These are phyloP conservation scores for Fusarium lyarnte DNA, from an alignment of 2,329 filamentous ascomycete genomes.

Conservation along the genomic window DNA sequence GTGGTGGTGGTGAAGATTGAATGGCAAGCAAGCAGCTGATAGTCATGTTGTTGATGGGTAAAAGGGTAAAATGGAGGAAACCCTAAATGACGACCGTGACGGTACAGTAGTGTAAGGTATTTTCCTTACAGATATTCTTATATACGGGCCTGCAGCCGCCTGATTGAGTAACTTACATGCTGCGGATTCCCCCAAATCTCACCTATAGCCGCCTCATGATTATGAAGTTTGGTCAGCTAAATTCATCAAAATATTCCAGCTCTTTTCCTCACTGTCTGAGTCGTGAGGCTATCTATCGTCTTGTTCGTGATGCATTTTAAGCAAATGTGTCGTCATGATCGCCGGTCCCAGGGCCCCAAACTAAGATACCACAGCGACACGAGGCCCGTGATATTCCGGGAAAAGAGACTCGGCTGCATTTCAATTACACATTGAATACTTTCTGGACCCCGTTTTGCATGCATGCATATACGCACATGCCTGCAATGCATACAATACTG, in stretches of 20 bases:
- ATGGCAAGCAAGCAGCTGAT: constrained; percentile 28
- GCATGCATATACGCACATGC: neutral
- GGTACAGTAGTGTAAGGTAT: neutral
- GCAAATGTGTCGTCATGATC: constrained; percentile 41
- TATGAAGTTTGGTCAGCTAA: neutral
- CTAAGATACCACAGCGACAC: constrained; percentile 16
- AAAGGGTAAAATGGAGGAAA: neutral
- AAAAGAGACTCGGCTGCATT: constrained; percentile 19
- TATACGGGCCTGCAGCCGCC: constrained; percentile 23
- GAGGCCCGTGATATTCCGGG: constrained; percentile 23
- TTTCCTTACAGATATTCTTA: constrained; percentile 24
- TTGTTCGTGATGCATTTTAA: constrained; percentile 11
- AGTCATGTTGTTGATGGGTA: constrained; percentile 30
- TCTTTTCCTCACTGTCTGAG: neutral
- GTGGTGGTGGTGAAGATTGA: constrained; percentile 1
- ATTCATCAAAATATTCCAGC: neutral
- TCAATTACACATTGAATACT: constrained; percentile 16
- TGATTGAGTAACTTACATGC: neutral
- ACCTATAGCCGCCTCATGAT: neutral
- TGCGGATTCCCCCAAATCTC: neutral
- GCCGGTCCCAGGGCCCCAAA: constrained; percentile 10
- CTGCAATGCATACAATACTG: neutral
- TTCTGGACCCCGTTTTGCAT: constrained; percentile 6
- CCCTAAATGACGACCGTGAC: constrained; percentile 6
- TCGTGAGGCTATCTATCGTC: neutral